Evolutionary conservation across 352 stramenopile species (phyloP), one percentile per base, ranked within the genome.

Genomic region (Blastocystis hominis): DNA sequence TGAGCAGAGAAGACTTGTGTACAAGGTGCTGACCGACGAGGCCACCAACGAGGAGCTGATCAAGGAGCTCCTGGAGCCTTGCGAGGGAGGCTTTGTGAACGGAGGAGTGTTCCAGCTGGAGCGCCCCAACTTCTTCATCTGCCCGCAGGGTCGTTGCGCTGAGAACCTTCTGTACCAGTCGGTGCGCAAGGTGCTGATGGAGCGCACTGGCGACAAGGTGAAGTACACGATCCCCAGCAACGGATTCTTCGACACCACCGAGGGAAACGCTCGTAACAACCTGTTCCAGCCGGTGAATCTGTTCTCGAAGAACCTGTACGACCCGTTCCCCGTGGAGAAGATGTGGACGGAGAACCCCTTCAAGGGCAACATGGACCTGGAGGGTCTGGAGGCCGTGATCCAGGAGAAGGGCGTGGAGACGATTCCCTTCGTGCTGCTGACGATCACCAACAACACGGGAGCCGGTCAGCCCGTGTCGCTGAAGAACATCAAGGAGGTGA

Each of bases 61-160:
- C 53, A 69, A 87, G 17, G 66, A 87, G 46, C 66, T 87, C 2
- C 44, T 87, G 44, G 34, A 44, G 38, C 77, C 62, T 38, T 78
- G 63, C 62, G 77, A 87, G 53, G 77, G 77, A 34, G 77, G 77
- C 3, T 87, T 87, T 46, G 77, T 87, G 46, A 87, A 87, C 55
- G 77, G 77, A 20, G 77, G 77, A 20, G 56, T 75, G 7, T 87
- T 75, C 77, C 77, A 87, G 66, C 47, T 87, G 66, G 62, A 87
- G 66, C 62, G 77, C n/a, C 77, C 77, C 53, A 87, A 87, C 66
- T 87, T 87, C 77, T 87, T 87, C 46, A 87, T 87, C 50, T 87
- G 77, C 47, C 77, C 77, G 13, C 77, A 87, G 66, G 77, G 77
- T 34, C 77, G 77, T 50, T 87, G 77, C 47, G 77, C 77, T 59